Evolutionary conservation across 768 basidiomycete species (phyloP).

Genomic region (Russula abietina): DNA sequence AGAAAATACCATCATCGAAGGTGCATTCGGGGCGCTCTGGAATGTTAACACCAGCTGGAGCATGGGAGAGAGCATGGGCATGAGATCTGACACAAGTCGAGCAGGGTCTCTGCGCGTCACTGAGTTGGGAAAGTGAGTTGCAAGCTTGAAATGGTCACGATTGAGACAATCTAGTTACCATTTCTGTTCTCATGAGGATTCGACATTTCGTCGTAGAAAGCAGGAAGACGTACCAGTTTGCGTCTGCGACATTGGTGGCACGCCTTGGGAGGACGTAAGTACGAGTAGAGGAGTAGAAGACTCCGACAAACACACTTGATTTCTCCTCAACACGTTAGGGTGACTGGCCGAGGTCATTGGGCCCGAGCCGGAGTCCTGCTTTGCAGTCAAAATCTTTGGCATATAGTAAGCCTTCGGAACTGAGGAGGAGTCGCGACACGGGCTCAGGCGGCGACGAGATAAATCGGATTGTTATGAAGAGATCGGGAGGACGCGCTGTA

Average conservation of each 20-base stretch:
- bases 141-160: background rate
- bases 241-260: constrained; percentile 61
- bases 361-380: constrained; percentile 24
- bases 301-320: constrained; percentile 29
- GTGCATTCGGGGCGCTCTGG: constrained; percentile 63
- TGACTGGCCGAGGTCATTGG: constrained; percentile 20
- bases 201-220: background rate
- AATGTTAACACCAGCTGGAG: constrained; percentile 48
- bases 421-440: background rate
- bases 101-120: constrained; percentile 72
- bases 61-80: constrained; percentile 59
- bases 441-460: constrained; percentile 2
- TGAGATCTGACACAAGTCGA: constrained; percentile 74
- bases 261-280: constrained; percentile 28
- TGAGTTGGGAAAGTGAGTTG: constrained; percentile 26
- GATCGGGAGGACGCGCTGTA: background rate
- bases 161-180: constrained; percentile 22
- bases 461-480: background rate
- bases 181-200: constrained; percentile 24
- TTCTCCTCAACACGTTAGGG: constrained; percentile 28
- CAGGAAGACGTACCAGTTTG: constrained; percentile 51
- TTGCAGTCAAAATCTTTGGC: constrained; percentile 19
- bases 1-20: constrained; percentile 56
- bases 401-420: constrained; percentile 10
- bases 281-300: background rate